phyloP scores from a whole-genome alignment of 139 green algal species.

The Parachlorella kessleri region DNA sequence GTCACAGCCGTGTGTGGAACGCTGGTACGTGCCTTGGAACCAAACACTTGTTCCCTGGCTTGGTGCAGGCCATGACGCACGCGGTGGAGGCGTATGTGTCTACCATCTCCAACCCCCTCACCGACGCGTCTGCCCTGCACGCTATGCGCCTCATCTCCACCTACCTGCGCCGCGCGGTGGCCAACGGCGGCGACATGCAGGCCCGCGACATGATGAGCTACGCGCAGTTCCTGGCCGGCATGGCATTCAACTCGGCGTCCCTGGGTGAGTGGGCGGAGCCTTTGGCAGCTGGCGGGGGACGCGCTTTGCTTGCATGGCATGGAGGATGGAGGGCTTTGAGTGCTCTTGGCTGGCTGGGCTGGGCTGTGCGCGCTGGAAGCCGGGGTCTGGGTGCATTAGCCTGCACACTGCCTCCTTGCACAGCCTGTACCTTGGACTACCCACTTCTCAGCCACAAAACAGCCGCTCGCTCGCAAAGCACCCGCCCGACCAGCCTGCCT shows the following conservation, averaged over 20 bases:
- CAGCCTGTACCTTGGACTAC: background rate
- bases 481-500: too few relatives aligned
- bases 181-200: constrained; percentile 10
- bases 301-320: too few relatives aligned
- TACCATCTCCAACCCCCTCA: constrained; percentile 24
- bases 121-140: constrained; percentile 26
- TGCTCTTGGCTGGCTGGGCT: too few relatives aligned
- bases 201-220: constrained; percentile 38
- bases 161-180: constrained; percentile 19
- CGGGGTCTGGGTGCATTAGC: too few relatives aligned
- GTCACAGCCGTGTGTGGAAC: too few relatives aligned
- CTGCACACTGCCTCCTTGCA: background rate
- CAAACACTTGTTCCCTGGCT: too few relatives aligned
- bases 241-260: constrained; percentile 27
- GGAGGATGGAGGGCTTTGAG: too few relatives aligned
- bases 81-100: constrained; percentile 16
- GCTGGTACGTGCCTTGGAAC: too few relatives aligned
- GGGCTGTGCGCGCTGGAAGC: too few relatives aligned
- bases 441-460: too few relatives aligned
- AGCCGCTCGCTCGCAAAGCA: too few relatives aligned
- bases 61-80: constrained; percentile 38
- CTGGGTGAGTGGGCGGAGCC: constrained; percentile 15
- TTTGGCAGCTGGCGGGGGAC: too few relatives aligned
- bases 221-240: constrained; percentile 26
- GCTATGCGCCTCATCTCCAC: constrained; percentile 26